Evolutionary conservation across 306 rosid species (phyloP).

Genomic region (Mucuna pruriens): DNA sequence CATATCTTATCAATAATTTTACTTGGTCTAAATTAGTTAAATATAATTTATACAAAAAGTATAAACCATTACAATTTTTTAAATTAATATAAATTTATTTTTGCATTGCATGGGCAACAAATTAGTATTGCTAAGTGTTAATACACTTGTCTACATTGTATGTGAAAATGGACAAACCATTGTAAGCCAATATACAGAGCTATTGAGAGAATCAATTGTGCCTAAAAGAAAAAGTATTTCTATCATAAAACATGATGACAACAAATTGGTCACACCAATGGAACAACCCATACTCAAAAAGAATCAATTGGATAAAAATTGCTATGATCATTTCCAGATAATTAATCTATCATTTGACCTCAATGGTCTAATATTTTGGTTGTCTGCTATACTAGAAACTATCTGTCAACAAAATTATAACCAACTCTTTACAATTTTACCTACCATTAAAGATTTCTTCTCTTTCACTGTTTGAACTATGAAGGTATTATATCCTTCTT

Average conservation of each 20-base stretch:
- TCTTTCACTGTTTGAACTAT: neutral
- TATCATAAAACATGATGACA: neutral
- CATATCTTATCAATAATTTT: neutral
- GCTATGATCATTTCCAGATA: neutral
- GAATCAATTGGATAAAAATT: neutral
- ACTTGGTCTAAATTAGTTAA: neutral
- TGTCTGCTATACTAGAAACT: neutral
- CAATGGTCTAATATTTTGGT: neutral
- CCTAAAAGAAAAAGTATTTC: neutral
- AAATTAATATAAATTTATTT: neutral
- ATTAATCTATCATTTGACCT: neutral
- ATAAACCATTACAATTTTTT: neutral
- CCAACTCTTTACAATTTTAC: neutral
- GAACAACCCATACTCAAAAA: neutral
- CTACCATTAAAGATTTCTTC: neutral
- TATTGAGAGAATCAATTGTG: neutral
- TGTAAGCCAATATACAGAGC: neutral
- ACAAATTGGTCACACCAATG: neutral
- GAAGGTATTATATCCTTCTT: neutral
- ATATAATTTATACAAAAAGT: neutral
- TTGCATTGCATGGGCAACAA: neutral
- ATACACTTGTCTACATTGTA: neutral
- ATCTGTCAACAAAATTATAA: slow-evolving; percentile 1
- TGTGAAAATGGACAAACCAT: neutral
- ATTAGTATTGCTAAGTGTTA: neutral